Evolutionary conservation across 805 yeast genomes (phyloP).

Genomic region (Kodamaea kakaduensis): DNA sequence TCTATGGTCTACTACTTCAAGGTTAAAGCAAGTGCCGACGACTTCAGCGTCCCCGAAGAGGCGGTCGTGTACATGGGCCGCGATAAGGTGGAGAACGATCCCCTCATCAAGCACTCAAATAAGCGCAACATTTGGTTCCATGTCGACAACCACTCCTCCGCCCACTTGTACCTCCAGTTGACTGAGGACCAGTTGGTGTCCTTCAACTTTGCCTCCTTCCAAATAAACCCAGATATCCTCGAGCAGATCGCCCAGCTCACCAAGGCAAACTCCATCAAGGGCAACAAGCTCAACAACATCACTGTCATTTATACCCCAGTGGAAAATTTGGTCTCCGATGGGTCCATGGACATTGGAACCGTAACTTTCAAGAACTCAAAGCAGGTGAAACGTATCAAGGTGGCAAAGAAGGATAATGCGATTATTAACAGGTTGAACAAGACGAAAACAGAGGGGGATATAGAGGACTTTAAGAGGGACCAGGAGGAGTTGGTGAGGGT

Average conservation of each 20-base stretch:
- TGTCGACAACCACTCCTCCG: constrained; percentile 71
- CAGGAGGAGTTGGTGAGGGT: constrained; percentile 28
- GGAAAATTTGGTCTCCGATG: constrained; percentile 60
- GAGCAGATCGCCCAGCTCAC: constrained; percentile 61
- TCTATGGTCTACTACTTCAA: constrained; percentile 34
- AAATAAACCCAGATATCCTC: constrained; percentile 42
- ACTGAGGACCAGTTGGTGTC: constrained; percentile 45
- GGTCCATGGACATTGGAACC: constrained; percentile 74
- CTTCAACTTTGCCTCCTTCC: constrained; percentile 37
- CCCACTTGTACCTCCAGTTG: constrained; percentile 68
- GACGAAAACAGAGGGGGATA: constrained; percentile 54
- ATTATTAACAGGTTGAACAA: constrained; percentile 60
- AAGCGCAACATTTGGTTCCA: constrained; percentile 77
- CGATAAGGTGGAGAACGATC: constrained; percentile 64
- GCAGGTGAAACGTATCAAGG: constrained; percentile 48
- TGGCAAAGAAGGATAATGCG: constrained; percentile 54
- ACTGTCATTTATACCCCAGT: constrained; percentile 73
- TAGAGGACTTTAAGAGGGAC: constrained; percentile 40
- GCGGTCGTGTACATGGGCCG: constrained; percentile 59
- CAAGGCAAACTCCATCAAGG: constrained; percentile 73
- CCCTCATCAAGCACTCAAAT: constrained; percentile 54
- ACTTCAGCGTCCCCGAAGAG: constrained; percentile 26
- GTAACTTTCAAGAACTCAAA: constrained; percentile 65
- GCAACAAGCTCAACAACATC: constrained; percentile 63
- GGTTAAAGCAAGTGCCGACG: constrained; percentile 16